A percentile compares a stretch with the other conserved stretches of the same genome.
Evolutionary conservation across 805 yeast genomes (phyloP).

Genomic region (Candida andamanensis): DNA sequence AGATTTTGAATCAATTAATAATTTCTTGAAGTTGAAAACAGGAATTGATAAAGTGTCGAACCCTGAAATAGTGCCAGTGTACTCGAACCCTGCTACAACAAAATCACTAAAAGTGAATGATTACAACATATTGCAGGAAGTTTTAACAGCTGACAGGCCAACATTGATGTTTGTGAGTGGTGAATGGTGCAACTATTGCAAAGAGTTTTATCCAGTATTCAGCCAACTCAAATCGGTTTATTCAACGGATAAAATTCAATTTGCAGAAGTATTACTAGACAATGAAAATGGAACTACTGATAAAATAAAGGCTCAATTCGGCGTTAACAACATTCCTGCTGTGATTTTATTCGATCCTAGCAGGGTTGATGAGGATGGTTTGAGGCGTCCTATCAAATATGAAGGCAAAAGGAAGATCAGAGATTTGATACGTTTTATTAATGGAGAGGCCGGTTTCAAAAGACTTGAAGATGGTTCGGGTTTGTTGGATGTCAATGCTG

Average conservation of each 20-base stretch:
- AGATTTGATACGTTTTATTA: conserved; percentile 21
- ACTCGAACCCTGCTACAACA: too few species aligned
- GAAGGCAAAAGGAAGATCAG: conserved; percentile 19
- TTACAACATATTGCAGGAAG: conserved; percentile 37
- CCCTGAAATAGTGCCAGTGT: conserved; percentile 5
- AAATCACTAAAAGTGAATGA: conserved; percentile 25
- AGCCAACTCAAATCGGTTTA: conserved; percentile 41
- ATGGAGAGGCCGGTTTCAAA: conserved; percentile 22
- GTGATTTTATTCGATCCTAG: conserved; percentile 42
- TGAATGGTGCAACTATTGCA: conserved; percentile 57
- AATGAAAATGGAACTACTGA: conserved; percentile 43
- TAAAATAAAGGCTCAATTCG: conserved; percentile 35
- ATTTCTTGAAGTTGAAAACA: conserved; percentile 42
- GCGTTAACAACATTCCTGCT: conserved; percentile 48
- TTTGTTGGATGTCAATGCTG: conserved; percentile 25
- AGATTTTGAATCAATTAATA: conserved; percentile 44
- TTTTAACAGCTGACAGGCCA: conserved; percentile 26
- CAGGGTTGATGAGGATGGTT: conserved; percentile 7
- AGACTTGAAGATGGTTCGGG: conserved; percentile 34
- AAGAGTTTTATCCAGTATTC: conserved; percentile 47
- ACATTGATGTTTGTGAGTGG: conserved; percentile 53
- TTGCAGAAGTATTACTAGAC: conserved; percentile 19
- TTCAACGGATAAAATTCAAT: conserved; percentile 24
- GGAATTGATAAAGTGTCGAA: conserved; percentile 16
- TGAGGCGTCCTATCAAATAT: conserved; percentile 22